Conservation (phyloP, 1,284 basidiomycete species). For the Dichomitus squalens region DNA sequence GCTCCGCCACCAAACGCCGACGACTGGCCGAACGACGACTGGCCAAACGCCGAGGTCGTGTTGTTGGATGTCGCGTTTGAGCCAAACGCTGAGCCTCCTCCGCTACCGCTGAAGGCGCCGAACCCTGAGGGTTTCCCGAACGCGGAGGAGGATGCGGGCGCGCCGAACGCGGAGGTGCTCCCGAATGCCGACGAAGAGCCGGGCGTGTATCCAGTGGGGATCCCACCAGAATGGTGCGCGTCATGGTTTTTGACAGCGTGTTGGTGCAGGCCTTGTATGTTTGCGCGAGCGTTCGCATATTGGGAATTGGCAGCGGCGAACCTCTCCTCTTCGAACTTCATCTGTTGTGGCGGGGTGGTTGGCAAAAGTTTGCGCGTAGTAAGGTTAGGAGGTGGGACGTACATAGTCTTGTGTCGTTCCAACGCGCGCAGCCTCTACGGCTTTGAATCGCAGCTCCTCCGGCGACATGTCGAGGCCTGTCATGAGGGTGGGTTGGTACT, state of each 20-base stretch:
- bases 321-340: slow-evolving; percentile 57
- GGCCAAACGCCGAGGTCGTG: slow-evolving; percentile 36
- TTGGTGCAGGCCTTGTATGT: slow-evolving; percentile 51
- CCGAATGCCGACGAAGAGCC: slow-evolving; percentile 15
- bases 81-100: slow-evolving; percentile 12
- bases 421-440: slow-evolving; percentile 56
- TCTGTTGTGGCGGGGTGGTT: slow-evolving; percentile 33
- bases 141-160: slow-evolving; percentile 36
- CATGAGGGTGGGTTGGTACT: slow-evolving; percentile 74
- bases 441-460: slow-evolving; percentile 82
- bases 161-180: slow-evolving; percentile 26
- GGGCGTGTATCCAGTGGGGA: slow-evolving; percentile 24
- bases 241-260: slow-evolving; percentile 44
- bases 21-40: slow-evolving; percentile 35
- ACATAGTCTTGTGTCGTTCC: slow-evolving; percentile 75
- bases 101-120: slow-evolving; percentile 22
- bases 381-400: slow-evolving; percentile 34
- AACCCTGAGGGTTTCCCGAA: slow-evolving; percentile 44
- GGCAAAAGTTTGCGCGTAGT: not conserved
- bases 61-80: slow-evolving; percentile 16
- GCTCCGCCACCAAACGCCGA: slow-evolving; percentile 33
- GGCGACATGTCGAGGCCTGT: slow-evolving; percentile 72
- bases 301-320: slow-evolving; percentile 42
- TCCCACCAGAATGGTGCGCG: slow-evolving; percentile 22
- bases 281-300: slow-evolving; percentile 49